These are phyloP conservation scores for Candida ovalis DNA, from an alignment of 805 yeast genomes.

Conservation along the genomic window DNA sequence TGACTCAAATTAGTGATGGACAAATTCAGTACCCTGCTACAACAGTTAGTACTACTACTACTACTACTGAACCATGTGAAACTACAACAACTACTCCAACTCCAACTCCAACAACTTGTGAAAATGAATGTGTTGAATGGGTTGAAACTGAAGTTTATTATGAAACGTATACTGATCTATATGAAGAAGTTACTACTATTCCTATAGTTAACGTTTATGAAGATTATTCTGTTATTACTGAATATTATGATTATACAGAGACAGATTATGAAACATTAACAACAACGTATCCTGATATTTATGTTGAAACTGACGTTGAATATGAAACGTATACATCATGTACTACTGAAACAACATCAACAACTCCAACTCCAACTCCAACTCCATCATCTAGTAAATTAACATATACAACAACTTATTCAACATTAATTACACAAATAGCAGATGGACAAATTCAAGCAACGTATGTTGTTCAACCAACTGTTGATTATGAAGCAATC, in stretches of 20 bases:
- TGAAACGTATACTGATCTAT: background rate
- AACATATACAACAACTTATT: background rate
- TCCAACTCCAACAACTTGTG: background rate
- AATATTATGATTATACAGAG: background rate
- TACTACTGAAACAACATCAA: background rate
- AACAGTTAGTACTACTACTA: background rate
- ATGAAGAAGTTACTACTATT: background rate
- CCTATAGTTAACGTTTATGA: background rate
- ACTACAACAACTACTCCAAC: background rate
- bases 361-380: background rate
- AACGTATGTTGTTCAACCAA: slow-evolving; percentile 29
- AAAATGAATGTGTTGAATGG: background rate
- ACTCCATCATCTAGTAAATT: background rate
- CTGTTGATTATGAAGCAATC: background rate
- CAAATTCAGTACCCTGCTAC: slow-evolving; percentile 42
- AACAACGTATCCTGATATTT: background rate
- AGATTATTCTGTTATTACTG: background rate
- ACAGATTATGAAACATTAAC: background rate
- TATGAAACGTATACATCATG: background rate
- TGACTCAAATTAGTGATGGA: slow-evolving; percentile 54
- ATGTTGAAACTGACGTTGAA: background rate
- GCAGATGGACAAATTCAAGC: slow-evolving; percentile 45
- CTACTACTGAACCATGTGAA: background rate
- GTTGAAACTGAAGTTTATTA: background rate
- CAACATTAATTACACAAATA: slow-evolving; percentile 36